Evolutionary conservation across 2,329 filamentous ascomycete genomes (phyloP), one percentile per base, ranked within the genome.

Genomic region (Cercospora sojina): DNA sequence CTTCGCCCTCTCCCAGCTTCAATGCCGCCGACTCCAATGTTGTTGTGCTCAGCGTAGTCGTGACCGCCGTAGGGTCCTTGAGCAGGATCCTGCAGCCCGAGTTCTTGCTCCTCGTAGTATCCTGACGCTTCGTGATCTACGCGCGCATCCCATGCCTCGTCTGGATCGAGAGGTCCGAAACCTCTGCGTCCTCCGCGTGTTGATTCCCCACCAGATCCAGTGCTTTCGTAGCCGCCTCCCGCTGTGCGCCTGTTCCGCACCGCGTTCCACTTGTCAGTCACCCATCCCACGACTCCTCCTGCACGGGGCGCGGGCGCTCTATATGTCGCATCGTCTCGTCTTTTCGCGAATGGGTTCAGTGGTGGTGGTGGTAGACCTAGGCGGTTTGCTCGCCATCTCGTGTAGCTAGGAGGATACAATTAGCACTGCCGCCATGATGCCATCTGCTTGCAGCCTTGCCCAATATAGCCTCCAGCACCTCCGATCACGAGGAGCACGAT

Each of bases 81-180:
- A 61, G 74, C 75, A 49, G 80, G 79, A 69, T 81, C 79, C 59
- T 80, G 83, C 38, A 86, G 75, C 0, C 89, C 89, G 5, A 92
- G 81, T 78, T 93, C 91, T 75, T 91, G 87, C 76, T 94, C 91
- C 75, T 94, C 91, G 75, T 91, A 90, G 78, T 91, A 91, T 1
- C 85, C 85, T 23, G 82, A 82, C 18, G 89, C 87, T 77, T 93
- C 91, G 72, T 88, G 84, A 65, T 90, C 91, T 4, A 96, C 91
- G 67, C 91, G 84, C 69, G 91, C 80, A 80, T 95, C 91, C 92
- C 92, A 96, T 1, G 91, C 91, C 75, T 93, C 91, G 76, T 96
- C 92, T 1, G 91, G 91, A 74, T 95, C 92, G 55, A 92, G 84
- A 3, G 88, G 83, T 1, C 88, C 87, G 77, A 90, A 89, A 23